phyloP scores from a whole-genome alignment of 805 yeast species.

The Allodekkera sacchari region DNA sequence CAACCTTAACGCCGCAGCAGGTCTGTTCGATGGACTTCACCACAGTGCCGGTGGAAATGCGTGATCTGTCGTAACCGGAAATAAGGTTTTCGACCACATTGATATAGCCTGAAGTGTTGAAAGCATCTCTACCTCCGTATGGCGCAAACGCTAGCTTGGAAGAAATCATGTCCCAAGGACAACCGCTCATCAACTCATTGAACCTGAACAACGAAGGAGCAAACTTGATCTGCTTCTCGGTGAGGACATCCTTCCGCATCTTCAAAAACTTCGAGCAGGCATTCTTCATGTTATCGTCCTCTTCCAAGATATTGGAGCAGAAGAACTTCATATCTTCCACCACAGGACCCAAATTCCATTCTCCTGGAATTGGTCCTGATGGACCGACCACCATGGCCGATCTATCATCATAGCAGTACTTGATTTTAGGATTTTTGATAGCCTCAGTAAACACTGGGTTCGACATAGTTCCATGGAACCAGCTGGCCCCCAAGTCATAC shows the following conservation, averaged over 20 bases:
- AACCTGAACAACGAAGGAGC: constrained; percentile 22
- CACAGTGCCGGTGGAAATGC: constrained; percentile 13
- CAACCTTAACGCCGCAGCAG: constrained; percentile 7
- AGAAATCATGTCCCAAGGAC: constrained; percentile 23
- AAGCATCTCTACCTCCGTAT: constrained; percentile 26
- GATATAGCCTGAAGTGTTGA: constrained; percentile 19
- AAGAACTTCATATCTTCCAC: constrained; percentile 25
- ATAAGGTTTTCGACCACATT: constrained; percentile 21
- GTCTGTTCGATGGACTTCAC: constrained; percentile 23
- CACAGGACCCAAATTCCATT: constrained; percentile 24
- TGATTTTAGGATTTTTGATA: too few relatives aligned
- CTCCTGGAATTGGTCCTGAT: too few relatives aligned
- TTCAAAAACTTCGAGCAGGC: constrained; percentile 16
- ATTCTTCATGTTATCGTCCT: constrained; percentile 19
- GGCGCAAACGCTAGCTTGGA: constrained; percentile 18
- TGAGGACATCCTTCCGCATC: constrained; percentile 11
- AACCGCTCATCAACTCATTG: constrained; percentile 22
- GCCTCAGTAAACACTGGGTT: too few relatives aligned
- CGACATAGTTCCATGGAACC: constrained; percentile 79
- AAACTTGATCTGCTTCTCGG: constrained; percentile 19
- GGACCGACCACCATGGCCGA: too few relatives aligned
- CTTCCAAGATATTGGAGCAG: constrained; percentile 26
- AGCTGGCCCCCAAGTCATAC: constrained; percentile 78
- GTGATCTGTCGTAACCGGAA: constrained; percentile 15
- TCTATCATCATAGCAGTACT: too few relatives aligned